Evolutionary conservation across 805 yeast genomes (phyloP).

Genomic region (Saccharomycopsis sp.): DNA sequence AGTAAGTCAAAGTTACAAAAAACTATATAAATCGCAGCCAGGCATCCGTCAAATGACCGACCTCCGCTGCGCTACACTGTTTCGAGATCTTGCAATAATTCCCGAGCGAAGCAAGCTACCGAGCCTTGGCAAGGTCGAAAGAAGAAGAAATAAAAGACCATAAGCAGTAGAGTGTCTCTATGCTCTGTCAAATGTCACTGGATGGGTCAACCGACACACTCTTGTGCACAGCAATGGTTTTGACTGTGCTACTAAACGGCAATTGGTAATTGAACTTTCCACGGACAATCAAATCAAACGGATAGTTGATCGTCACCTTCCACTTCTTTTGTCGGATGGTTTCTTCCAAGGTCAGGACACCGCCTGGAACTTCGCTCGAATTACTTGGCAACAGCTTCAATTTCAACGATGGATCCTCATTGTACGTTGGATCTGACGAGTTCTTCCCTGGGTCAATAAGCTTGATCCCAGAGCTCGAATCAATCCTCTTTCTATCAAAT

Average conservation of each 20-base stretch:
- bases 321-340: conserved; percentile 44
- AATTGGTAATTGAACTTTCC: conserved; percentile 76
- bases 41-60: too few species aligned
- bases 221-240: conserved; percentile 57
- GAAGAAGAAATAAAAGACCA: too few species aligned
- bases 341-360: conserved; percentile 1
- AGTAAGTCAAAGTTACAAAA: too few species aligned
- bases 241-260: conserved; percentile 50
- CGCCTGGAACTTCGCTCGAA: neutral
- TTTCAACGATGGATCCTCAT: conserved; percentile 19
- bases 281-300: conserved; percentile 78
- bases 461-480: conserved; percentile 65
- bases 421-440: conserved; percentile 24
- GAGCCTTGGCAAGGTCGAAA: too few species aligned
- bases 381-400: neutral
- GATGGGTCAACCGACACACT: conserved; percentile 50
- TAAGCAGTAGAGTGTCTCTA: too few species aligned
- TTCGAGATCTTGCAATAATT: too few species aligned
- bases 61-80: too few species aligned
- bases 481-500: conserved; percentile 49
- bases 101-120: too few species aligned
- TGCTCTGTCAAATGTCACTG: neutral
- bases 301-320: conserved; percentile 67
- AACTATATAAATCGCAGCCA: neutral
- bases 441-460: conserved; percentile 63